Evolutionary conservation across 2,329 filamentous ascomycete genomes (phyloP), one percentile per base, ranked within the genome.

Genomic region (Hawksworthiomyces lignivorus): DNA sequence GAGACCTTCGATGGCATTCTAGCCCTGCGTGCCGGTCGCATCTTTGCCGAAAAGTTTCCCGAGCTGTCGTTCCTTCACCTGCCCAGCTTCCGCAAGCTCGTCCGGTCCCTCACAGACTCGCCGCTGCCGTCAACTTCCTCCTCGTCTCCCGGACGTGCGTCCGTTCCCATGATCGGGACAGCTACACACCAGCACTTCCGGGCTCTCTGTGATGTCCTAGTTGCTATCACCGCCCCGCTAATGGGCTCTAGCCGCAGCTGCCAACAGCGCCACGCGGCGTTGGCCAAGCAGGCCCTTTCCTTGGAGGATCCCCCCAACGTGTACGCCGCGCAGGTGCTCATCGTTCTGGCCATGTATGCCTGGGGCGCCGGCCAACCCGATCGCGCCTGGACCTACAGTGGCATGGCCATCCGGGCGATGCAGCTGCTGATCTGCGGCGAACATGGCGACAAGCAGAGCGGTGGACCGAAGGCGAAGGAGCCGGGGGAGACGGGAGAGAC

Each of bases 381-480:
- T 37, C 63, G 61, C 29, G 64, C 65, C 0, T 69, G 65, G 64
- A 62, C 68, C 45, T 61, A 64, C 28, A 63, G 57, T 27, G 62
- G 62, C 18, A 62, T 64, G 28, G 62, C 62, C 4, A 60, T 61
- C 31, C 55, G 61, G 17, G 62, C 64, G 43, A 63, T 66, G 55
- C 62, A 66, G 35, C 54, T 52, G 24, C 50, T 62, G 3, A 48
- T 59, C n/a, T n/a, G n/a, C n/a, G n/a, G n/a, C n/a, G n/a, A n/a
- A n/a, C n/a, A n/a, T n/a, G n/a, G n/a, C n/a, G n/a, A n/a, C n/a
- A n/a, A n/a, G n/a, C n/a, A n/a, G n/a, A n/a, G n/a, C n/a, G n/a
- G n/a, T n/a, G n/a, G n/a, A n/a, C n/a, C n/a, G n/a, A n/a, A n/a
- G n/a, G n/a, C n/a, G n/a, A n/a, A n/a, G 4, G 56, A 61, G 27